Percentiles rank a stretch among this genome's conserved stretches.
phyloP scores from a whole-genome alignment of 345 rosid species.

The Sisymbrium irio region DNA sequence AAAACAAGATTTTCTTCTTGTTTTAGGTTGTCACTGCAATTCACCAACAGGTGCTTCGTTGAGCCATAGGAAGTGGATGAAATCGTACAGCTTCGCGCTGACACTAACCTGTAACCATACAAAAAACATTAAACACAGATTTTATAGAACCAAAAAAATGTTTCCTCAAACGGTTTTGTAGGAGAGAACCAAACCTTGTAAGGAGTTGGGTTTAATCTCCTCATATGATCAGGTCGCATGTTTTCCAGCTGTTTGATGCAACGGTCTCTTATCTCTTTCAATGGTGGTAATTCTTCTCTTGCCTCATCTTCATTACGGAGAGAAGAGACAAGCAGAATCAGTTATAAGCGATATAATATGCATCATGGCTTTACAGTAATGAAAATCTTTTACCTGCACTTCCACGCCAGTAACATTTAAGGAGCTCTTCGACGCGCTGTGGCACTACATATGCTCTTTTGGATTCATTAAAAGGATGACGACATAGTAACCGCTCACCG shows the following conservation, averaged over 20 bases:
- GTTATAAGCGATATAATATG: background rate
- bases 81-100: constrained; percentile 81
- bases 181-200: constrained; percentile 55
- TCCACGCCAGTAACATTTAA: constrained; percentile 93
- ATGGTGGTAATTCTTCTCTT: constrained; percentile 68
- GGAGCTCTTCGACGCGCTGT: constrained; percentile 80
- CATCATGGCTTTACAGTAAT: background rate
- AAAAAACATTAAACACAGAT: background rate
- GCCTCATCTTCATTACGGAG: constrained; percentile 42
- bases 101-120: constrained; percentile 71
- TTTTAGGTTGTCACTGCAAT: constrained; percentile 43
- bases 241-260: constrained; percentile 81
- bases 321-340: background rate
- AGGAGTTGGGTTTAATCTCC: constrained; percentile 90
- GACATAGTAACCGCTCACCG: constrained; percentile 85
- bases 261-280: constrained; percentile 63
- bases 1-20: background rate
- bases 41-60: constrained; percentile 99
- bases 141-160: constrained; percentile 7
- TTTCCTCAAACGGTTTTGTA: background rate
- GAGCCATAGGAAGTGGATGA: constrained; percentile 94
- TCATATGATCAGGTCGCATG: constrained; percentile 92
- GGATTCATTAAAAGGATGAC: constrained; percentile 95
- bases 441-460: constrained; percentile 96
- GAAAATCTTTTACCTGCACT: constrained; percentile 51